phyloP scores from a whole-genome alignment of 805 yeast species.

The Saturnispora saitoi region DNA sequence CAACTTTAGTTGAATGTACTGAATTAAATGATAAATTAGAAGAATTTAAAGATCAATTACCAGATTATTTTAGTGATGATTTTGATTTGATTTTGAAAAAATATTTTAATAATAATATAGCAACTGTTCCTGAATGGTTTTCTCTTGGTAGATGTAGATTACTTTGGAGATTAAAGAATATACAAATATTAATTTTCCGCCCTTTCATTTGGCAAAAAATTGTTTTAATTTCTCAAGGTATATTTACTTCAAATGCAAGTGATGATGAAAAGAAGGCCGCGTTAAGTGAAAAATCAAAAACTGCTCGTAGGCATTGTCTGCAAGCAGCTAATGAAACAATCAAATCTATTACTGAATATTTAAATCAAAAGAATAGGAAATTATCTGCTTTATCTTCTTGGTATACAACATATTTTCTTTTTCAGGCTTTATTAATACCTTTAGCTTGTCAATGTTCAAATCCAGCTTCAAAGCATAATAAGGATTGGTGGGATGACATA shows the following conservation, averaged over 20 bases:
- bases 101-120: background rate
- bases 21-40: conserved; percentile 36
- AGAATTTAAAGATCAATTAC: conserved; percentile 34
- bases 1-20: conserved; percentile 43
- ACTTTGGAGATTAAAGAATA: conserved; percentile 50
- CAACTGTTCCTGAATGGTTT: conserved; percentile 41
- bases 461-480: conserved; percentile 36
- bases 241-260: conserved; percentile 12
- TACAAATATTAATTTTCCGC: conserved; percentile 47
- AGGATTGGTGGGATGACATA: conserved; percentile 37
- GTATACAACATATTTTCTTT: conserved; percentile 55
- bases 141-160: conserved; percentile 43
- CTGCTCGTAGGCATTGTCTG: conserved; percentile 42
- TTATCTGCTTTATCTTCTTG: conserved; percentile 44
- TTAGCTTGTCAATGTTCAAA: conserved; percentile 46
- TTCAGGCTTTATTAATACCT: conserved; percentile 56
- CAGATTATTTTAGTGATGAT: conserved; percentile 28
- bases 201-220: conserved; percentile 47
- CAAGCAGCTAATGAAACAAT: conserved; percentile 47
- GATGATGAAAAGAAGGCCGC: conserved; percentile 12
- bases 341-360: conserved; percentile 36
- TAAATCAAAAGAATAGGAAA: conserved; percentile 9
- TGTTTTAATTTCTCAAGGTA: conserved; percentile 14
- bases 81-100: background rate
- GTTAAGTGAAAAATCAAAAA: conserved; percentile 34